Evolutionary conservation across 73 alveolate genomes (phyloP), one percentile per base, ranked within the genome.

Genomic region (Paramecium octaurelia): DNA sequence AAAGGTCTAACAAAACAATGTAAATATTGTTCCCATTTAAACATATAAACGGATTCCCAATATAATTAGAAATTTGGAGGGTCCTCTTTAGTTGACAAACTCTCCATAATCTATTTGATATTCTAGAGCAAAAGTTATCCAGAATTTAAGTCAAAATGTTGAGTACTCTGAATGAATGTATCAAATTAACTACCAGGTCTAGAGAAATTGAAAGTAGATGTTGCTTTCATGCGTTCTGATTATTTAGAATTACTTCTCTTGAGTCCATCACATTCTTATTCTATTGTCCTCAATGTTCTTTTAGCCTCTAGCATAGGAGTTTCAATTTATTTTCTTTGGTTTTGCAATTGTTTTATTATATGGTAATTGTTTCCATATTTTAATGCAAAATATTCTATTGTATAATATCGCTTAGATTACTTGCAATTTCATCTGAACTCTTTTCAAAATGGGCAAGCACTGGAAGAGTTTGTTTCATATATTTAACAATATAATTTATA

Each of bases 401-500:
- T 68, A 31, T 68, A 68, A 7, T 8, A 54, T 68, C 48, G 14
- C 8, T 34, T 14, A 31, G 12, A 31, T 34, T 68, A 68, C 85
- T 68, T 8, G 42, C 48, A 14, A 68, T 35, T 68, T 68, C 85
- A 68, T 68, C 85, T 11, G 85, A 68, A 68, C 85, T 68, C 85
- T 68, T 68, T 35, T 68, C 85, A 6, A 68, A 68, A 31, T 29
- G 42, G 11, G 85, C 85, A 7, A 54, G 69, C 4, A 54, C 69
- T 18, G 69, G 69, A 54, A 54, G 69, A 18, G 69, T 54, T 18
- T 68, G 27, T 34, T 68, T 68, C 85, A 68, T 68, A 68, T 68
- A 31, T 68, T 68, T 34, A 31, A 68, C 48, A 31, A 31, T 68
- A 68, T 68, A 68, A 31, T 68, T 34, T 34, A 54, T 54, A 54